Evolutionary conservation across 805 yeast species (phyloP), one percentile per base, ranked within the genome.

Genomic region (Spathaspora passalidarum): DNA sequence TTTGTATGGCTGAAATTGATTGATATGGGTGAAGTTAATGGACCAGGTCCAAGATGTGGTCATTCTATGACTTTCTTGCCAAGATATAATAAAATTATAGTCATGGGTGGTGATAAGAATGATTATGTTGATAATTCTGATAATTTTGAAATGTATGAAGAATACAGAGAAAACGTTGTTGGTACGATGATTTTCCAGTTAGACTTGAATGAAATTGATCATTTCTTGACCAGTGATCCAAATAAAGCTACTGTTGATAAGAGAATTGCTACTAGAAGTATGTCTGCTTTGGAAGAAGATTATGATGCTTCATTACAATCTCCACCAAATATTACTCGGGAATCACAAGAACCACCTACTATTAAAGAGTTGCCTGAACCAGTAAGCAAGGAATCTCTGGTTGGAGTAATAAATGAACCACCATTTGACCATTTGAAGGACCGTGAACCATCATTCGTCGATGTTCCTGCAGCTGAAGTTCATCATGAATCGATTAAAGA

Each of bases 41-140:
- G 75, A 10, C 96, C 97, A 1, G 87, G 91, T 38, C 81, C 94
- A 11, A 80, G 97, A 55, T 87, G 92, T 50, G 98, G 98, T 8
- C 99, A 94, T 65, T 81, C 96, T 6, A 69, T 92, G 66, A 82
- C 97, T 1, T 84, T 80, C 44, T 63, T 86, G 46, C 72, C 84
- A 41, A 78, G 74, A 20, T 80, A 79, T 49, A 80, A 88, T 57
- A 87, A 84, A 64, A 59, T 92, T 29, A 60, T 91, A 10, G 79
- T 92, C 13, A 84, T 95, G 87, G 99, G 99, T 38, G 98, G 99
- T 48, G 96, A 89, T 63, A 78, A 82, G 53, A 78, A 80, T 51
- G 92, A 87, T 59, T 82, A 79, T 56, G 60, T 69, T 21, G 73
- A 72, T 20, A 75, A 73, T 48, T 69, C 65, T 5, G 71, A 54